Evolutionary conservation across 2,329 filamentous ascomycete genomes (phyloP).

Genomic region (Epichloe glyceriae): DNA sequence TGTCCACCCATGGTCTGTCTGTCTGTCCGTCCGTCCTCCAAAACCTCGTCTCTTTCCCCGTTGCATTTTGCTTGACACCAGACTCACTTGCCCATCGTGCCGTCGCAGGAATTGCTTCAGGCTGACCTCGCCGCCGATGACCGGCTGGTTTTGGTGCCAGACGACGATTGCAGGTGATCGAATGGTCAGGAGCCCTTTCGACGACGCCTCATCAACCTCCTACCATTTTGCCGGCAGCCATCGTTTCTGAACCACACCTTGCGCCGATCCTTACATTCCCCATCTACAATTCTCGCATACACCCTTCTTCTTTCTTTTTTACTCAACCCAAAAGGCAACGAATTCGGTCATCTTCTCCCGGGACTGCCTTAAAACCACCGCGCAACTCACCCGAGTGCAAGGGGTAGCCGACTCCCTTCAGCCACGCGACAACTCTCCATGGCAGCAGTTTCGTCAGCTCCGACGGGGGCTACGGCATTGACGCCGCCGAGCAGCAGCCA

Average conservation of each 20-base stretch:
- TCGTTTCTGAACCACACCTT: neutral
- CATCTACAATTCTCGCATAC: neutral
- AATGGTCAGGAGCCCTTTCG: neutral
- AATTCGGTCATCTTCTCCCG: neutral
- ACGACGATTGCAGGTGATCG: neutral
- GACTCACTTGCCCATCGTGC: neutral
- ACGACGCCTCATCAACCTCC: neutral
- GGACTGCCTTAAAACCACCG: neutral
- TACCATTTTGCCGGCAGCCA: neutral
- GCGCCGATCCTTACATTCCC: neutral
- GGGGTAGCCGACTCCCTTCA: constrained; percentile 17
- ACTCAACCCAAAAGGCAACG: neutral
- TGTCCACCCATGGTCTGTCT: too few species aligned
- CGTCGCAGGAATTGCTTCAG: constrained; percentile 1
- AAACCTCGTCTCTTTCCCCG: neutral
- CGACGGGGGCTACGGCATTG: constrained; percentile 33
- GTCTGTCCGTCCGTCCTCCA: neutral
- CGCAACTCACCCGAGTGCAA: constrained; percentile 1
- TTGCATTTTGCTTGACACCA: neutral
- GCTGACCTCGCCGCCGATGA: constrained; percentile 1
- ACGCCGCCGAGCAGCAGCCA: constrained; percentile 37
- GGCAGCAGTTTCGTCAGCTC: constrained; percentile 39
- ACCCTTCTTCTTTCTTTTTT: neutral
- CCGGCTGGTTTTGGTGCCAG: constrained; percentile 1
- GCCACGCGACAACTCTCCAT: constrained; percentile 21